Conservation (phyloP, 2,329 filamentous ascomycete species). For the Neofusicoccum umdonicola region DNA sequence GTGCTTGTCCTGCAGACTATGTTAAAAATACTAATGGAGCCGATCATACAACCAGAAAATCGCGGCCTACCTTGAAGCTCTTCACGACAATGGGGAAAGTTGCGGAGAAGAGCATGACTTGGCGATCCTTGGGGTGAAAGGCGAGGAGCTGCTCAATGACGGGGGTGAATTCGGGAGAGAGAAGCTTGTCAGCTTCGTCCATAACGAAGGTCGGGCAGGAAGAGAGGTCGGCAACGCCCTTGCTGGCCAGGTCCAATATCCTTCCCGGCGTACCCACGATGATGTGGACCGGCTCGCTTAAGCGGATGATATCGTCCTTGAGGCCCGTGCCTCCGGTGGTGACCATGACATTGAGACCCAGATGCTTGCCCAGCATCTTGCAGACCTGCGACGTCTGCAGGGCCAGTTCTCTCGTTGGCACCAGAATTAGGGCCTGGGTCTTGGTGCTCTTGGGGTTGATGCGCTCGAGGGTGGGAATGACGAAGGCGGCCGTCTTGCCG, state of each 20-base stretch:
- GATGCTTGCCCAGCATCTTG: constrained; percentile 96
- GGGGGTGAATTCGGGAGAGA: constrained; percentile 94
- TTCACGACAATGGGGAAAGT: constrained; percentile 98
- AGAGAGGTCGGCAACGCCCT: constrained; percentile 92
- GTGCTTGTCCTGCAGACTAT: constrained; percentile 71
- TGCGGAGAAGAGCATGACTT: constrained; percentile 99
- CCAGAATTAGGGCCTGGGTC: constrained; percentile 93
- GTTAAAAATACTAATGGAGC: background rate
- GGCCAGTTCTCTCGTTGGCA: constrained; percentile 93
- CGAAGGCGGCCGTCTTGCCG: constrained; percentile 96
- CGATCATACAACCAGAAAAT: constrained; percentile 17
- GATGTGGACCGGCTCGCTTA: constrained; percentile 93
- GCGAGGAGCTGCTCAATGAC: constrained; percentile 94
- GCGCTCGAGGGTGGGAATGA: constrained; percentile 90
- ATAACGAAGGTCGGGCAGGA: constrained; percentile 98
- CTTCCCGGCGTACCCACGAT: constrained; percentile 95
- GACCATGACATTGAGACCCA: constrained; percentile 98
- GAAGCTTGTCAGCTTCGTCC: constrained; percentile 97
- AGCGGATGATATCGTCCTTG: constrained; percentile 92
- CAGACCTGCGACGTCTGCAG: constrained; percentile 99
- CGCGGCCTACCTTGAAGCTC: constrained; percentile 68
- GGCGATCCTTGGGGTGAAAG: constrained; percentile 94
- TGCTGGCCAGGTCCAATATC: constrained; percentile 93
- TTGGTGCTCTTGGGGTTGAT: constrained; percentile 97
- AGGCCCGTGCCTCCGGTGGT: constrained; percentile 94